A percentile compares a stretch with the other conserved stretches of the same genome.
phyloP scores from a whole-genome alignment of 2,329 filamentous ascomycete genomes.

The Stagonosporopsis vannaccii region DNA sequence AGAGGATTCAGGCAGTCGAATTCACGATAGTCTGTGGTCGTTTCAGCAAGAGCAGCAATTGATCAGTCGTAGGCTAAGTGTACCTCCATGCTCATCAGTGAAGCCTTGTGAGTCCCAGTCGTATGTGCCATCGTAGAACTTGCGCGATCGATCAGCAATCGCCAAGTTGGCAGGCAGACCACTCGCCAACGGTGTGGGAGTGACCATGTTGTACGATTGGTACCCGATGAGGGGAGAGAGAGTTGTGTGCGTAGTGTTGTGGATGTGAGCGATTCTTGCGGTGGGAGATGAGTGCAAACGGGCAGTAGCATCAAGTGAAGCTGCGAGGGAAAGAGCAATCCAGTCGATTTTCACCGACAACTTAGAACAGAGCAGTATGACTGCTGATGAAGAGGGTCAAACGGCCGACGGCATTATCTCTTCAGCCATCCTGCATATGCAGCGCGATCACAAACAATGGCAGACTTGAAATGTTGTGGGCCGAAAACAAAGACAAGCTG shows the following conservation, averaged over 20 bases:
- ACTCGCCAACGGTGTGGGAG: too few species aligned
- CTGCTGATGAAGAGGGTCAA: neutral
- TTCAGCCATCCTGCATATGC: neutral
- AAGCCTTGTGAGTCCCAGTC: slow-evolving; percentile 35
- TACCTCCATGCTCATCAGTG: slow-evolving; percentile 34
- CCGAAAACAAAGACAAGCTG: neutral
- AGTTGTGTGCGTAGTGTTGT: neutral
- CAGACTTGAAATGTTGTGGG: neutral
- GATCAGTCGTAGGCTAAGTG: neutral
- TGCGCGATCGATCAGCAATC: slow-evolving; percentile 33
- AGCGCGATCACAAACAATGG: neutral
- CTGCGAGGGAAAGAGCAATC: slow-evolving; percentile 8
- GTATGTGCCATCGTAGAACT: slow-evolving; percentile 43
- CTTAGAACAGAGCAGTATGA: neutral
- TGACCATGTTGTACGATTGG: neutral
- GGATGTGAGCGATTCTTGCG: neutral
- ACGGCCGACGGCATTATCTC: neutral
- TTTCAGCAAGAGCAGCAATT: neutral
- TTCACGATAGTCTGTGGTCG: slow-evolving; percentile 18
- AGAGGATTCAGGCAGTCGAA: slow-evolving; percentile 30
- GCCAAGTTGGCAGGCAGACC: neutral
- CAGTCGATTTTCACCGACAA: neutral
- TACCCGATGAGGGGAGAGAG: neutral
- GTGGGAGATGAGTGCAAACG: slow-evolving; percentile 4
- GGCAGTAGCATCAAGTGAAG: slow-evolving; percentile 4